phyloP scores from a whole-genome alignment of 345 rosid genomes.

The Carallia brachiata region DNA sequence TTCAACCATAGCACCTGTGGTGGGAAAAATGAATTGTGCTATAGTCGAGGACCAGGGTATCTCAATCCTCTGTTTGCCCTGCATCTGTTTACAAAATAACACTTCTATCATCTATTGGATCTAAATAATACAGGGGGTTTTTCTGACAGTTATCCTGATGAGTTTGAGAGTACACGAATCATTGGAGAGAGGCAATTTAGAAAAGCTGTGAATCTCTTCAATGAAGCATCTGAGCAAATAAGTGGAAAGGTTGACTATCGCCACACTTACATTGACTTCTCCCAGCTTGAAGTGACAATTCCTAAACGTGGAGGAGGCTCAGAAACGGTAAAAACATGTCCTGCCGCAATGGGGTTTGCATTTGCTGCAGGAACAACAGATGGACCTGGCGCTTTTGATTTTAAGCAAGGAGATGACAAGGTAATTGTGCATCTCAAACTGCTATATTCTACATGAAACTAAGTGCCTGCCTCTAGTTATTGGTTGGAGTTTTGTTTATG shows the following conservation, averaged over 20 bases:
- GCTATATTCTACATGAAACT: not conserved
- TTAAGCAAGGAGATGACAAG: conserved; percentile 88
- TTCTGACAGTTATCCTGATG: conserved; percentile 70
- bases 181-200: conserved; percentile 87
- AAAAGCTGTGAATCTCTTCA: conserved; percentile 73
- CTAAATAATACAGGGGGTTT: too few species aligned
- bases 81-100: not conserved
- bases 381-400: conserved; percentile 99
- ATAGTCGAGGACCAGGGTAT: conserved; percentile 97
- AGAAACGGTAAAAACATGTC: conserved; percentile 67
- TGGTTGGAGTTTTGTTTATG: not conserved
- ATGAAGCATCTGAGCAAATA: conserved; percentile 69
- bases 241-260: conserved; percentile 72
- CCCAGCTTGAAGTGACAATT: conserved; percentile 16
- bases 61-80: not conserved
- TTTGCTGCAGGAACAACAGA: conserved; percentile 99
- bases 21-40: conserved; percentile 85
- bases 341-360: conserved; percentile 93
- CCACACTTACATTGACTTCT: conserved; percentile 71
- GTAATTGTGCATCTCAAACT: conserved; percentile 29
- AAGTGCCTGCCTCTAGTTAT: too few species aligned
- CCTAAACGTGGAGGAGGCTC: conserved; percentile 56
- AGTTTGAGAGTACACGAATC: conserved; percentile 86
- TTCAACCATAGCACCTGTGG: conserved; percentile 93
- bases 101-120: too few species aligned